phyloP scores from a whole-genome alignment of 2,329 filamentous ascomycete species.

The Exophiala dermatitidis region DNA sequence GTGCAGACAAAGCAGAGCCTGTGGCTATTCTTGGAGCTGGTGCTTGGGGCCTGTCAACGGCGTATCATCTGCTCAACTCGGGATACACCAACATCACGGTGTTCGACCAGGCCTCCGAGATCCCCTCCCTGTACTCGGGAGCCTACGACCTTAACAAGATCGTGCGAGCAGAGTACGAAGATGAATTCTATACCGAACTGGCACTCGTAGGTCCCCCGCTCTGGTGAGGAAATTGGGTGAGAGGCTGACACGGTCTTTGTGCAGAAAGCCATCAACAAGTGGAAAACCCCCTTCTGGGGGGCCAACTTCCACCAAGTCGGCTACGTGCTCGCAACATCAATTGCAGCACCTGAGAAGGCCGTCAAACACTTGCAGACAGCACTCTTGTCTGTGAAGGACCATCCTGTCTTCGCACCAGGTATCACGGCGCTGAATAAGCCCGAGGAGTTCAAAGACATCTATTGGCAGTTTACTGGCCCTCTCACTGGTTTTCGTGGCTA shows the following conservation, averaged over 20 bases:
- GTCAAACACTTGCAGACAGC: constrained; percentile 25
- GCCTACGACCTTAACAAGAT: constrained; percentile 46
- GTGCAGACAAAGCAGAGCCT: constrained; percentile 12
- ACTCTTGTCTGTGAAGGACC: constrained; percentile 35
- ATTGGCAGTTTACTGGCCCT: constrained; percentile 45
- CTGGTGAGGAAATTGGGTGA: no score
- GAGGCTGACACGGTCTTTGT: no score
- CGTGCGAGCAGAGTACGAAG: constrained; percentile 29
- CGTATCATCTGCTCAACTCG: constrained; percentile 39
- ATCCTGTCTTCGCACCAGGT: constrained; percentile 30
- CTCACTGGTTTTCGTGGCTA: constrained; percentile 53
- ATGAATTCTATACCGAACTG: constrained; percentile 25
- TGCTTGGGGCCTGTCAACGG: constrained; percentile 43
- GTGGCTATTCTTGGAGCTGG: constrained; percentile 45
- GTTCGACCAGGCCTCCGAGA: constrained; percentile 38
- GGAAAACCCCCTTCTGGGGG: constrained; percentile 39
- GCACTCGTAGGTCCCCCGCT: constrained; percentile 19
- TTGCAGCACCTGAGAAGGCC: constrained; percentile 29
- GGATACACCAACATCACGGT: constrained; percentile 45
- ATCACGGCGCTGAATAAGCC: constrained; percentile 36
- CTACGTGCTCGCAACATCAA: constrained; percentile 39
- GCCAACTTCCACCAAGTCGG: constrained; percentile 42
- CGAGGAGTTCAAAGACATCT: constrained; percentile 38
- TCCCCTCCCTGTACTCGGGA: constrained; percentile 42
- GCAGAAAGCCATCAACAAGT: constrained; percentile 36